phyloP scores from a whole-genome alignment of 164 flowering plant species.

The Liquidambar formosana region DNA sequence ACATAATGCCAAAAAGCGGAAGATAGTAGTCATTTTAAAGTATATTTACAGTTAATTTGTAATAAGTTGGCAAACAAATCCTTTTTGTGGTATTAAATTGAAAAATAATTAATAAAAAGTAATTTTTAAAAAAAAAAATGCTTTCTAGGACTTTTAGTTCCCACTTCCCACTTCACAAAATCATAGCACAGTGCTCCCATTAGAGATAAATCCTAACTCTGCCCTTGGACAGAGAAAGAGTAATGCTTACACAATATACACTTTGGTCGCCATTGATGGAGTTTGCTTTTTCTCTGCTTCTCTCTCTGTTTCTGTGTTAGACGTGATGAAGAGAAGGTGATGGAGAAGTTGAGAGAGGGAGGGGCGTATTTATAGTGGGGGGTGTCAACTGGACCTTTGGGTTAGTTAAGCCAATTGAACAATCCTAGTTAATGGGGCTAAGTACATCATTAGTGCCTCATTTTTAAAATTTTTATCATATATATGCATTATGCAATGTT shows the following conservation, averaged over 20 bases:
- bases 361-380: slow-evolving; percentile 11
- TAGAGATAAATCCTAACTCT: no score
- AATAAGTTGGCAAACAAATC: no score
- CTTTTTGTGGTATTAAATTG: no score
- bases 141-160: no score
- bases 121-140: no score
- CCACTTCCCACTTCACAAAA: no score
- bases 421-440: neutral
- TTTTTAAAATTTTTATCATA: no score
- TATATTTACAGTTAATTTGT: no score
- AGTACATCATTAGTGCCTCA: neutral
- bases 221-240: slow-evolving; percentile 4
- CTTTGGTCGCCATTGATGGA: slow-evolving; percentile 49
- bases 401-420: neutral
- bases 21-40: no score
- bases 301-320: slow-evolving; percentile 5
- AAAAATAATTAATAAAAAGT: no score
- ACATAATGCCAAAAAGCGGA: no score
- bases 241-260: slow-evolving; percentile 56
- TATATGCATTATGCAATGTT: neutral
- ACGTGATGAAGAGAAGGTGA: neutral
- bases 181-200: no score
- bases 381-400: neutral
- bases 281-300: slow-evolving; percentile 7
- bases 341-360: neutral